Evolutionary conservation across 192 early-diverging fungal species (phyloP).

Genomic region (Backusella mclennaniae): DNA sequence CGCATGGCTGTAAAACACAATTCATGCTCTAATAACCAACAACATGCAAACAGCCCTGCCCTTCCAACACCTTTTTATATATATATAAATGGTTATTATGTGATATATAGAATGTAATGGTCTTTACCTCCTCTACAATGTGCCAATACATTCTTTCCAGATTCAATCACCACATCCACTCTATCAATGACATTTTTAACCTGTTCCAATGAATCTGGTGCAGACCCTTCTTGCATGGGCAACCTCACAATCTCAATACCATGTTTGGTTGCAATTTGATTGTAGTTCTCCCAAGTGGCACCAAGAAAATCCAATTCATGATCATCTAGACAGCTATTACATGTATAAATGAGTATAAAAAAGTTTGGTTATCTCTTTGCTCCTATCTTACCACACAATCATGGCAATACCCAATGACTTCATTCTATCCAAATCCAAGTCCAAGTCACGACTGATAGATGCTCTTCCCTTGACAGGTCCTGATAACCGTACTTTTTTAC

Average conservation of each 20-base stretch:
- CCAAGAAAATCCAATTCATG: slow-evolving; percentile 65
- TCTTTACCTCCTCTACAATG: slow-evolving; percentile 66
- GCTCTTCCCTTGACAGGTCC: slow-evolving; percentile 72
- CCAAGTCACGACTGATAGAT: slow-evolving; percentile 67
- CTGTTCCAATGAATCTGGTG: slow-evolving; percentile 55
- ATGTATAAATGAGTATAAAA: background rate
- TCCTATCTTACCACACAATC: slow-evolving; percentile 57
- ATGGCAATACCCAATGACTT: slow-evolving; percentile 51
- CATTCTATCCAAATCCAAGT: slow-evolving; percentile 68
- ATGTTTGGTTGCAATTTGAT: slow-evolving; percentile 45
- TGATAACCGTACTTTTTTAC: slow-evolving; percentile 74
- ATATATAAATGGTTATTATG: background rate
- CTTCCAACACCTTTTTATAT: slow-evolving; percentile 59
- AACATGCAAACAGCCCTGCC: slow-evolving; percentile 76
- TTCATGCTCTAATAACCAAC: slow-evolving; percentile 59
- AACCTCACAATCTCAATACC: slow-evolving; percentile 61
- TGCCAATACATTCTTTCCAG: slow-evolving; percentile 57
- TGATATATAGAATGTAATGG: too few species aligned
- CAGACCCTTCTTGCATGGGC: slow-evolving; percentile 70
- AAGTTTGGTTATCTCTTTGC: too few species aligned
- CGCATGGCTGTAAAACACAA: slow-evolving; percentile 48
- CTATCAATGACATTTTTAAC: slow-evolving; percentile 52
- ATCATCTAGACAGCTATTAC: slow-evolving; percentile 63
- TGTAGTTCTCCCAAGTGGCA: slow-evolving; percentile 61
- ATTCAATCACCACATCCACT: slow-evolving; percentile 45